Evolutionary conservation across 2,329 filamentous ascomycete genomes (phyloP).

Genomic region (Cladophialophora yegresii): DNA sequence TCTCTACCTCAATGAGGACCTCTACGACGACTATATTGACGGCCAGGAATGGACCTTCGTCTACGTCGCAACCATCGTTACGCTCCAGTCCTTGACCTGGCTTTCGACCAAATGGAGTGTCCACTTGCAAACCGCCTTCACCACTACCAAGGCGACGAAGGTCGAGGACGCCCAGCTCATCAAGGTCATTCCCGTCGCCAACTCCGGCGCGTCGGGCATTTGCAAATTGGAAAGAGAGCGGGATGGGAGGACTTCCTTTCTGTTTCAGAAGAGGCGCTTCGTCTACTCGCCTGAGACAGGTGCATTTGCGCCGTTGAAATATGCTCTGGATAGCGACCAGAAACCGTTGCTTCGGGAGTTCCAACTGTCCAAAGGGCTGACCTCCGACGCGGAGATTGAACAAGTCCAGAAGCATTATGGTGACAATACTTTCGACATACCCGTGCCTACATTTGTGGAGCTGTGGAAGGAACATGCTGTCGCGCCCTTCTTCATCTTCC

Average conservation of each 20-base stretch:
- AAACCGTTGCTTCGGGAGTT: conserved; percentile 77
- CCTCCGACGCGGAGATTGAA: conserved; percentile 71
- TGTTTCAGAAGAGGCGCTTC: conserved; percentile 98
- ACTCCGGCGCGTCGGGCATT: conserved; percentile 87
- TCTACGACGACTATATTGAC: conserved; percentile 87
- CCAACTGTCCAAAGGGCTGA: conserved; percentile 76
- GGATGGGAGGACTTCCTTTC: conserved; percentile 76
- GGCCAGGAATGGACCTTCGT: conserved; percentile 99
- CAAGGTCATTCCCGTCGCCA: conserved; percentile 87
- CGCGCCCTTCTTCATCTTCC: conserved; percentile 98
- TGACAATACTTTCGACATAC: conserved; percentile 94
- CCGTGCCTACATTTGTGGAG: conserved; percentile 91
- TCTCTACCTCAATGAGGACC: conserved; percentile 77
- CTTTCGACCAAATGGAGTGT: conserved; percentile 98
- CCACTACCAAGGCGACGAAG: conserved; percentile 67
- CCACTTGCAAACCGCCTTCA: conserved; percentile 79
- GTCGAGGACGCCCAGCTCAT: conserved; percentile 79
- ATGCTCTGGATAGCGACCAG: conserved; percentile 80
- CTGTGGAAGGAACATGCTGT: conserved; percentile 98
- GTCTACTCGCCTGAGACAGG: conserved; percentile 72
- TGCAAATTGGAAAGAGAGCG: conserved; percentile 77
- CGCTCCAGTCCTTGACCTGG: conserved; percentile 85
- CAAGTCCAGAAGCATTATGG: conserved; percentile 90
- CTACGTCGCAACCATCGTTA: conserved; percentile 85
- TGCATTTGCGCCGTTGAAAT: conserved; percentile 78